Evolutionary conservation across 805 yeast genomes (phyloP).

Genomic region (Suhomyces sp.): DNA sequence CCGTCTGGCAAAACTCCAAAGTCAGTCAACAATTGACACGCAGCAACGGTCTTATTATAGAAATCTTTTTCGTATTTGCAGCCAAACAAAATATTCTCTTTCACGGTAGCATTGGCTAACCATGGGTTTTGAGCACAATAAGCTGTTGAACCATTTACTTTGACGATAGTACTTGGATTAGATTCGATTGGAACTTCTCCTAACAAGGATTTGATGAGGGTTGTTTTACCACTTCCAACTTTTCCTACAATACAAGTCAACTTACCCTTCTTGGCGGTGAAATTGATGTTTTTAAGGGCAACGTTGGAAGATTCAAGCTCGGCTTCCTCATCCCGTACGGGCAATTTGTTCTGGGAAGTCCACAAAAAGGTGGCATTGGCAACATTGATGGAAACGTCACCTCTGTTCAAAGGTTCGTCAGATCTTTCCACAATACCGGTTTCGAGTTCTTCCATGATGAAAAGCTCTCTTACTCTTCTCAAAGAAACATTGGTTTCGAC

Average conservation of each 20-base stretch:
- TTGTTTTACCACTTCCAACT: conserved; percentile 69
- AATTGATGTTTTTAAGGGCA: conserved; percentile 48
- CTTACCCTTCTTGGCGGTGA: conserved; percentile 51
- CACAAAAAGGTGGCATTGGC: conserved; percentile 56
- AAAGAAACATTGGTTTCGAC: conserved; percentile 61
- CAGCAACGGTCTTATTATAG: conserved; percentile 44
- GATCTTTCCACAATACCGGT: conserved; percentile 22
- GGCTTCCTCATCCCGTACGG: conserved; percentile 12
- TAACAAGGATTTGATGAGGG: conserved; percentile 51
- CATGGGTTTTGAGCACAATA: conserved; percentile 63
- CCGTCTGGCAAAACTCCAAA: conserved; percentile 50
- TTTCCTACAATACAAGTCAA: conserved; percentile 63
- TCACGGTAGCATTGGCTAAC: conserved; percentile 51
- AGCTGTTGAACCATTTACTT: conserved; percentile 46
- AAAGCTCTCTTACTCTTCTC: conserved; percentile 49
- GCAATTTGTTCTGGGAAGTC: conserved; percentile 21
- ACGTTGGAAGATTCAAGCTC: conserved; percentile 11
- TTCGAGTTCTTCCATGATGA: conserved; percentile 36
- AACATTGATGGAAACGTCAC: conserved; percentile 41
- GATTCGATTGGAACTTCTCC: conserved; percentile 50
- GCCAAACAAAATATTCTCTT: conserved; percentile 54
- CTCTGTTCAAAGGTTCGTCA: conserved; percentile 13
- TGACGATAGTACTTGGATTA: conserved; percentile 14
- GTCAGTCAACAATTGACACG: conserved; percentile 52
- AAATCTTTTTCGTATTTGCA: conserved; percentile 40